phyloP scores from a whole-genome alignment of 176 grass and related monocot species.

The Raddia distichophylla region DNA sequence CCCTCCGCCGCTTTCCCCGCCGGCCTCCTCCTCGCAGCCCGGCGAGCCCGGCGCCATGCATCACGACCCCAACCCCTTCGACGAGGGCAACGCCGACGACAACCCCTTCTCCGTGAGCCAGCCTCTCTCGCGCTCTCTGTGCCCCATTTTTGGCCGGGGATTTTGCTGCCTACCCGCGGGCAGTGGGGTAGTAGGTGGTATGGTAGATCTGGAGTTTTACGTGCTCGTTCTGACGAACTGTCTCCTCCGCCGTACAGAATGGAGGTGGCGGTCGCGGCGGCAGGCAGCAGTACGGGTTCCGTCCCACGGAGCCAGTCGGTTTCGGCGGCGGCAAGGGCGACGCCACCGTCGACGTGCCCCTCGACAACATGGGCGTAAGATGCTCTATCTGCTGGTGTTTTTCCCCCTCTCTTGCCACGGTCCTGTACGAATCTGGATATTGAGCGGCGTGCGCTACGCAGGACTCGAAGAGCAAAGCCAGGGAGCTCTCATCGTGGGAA shows the following conservation, averaged over 20 bases:
- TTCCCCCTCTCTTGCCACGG: neutral
- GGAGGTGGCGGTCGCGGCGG: constrained; percentile 42
- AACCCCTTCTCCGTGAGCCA: constrained; percentile 66
- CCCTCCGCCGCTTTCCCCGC: constrained; percentile 23
- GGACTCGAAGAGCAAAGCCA: constrained; percentile 69
- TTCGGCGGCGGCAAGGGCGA: constrained; percentile 61
- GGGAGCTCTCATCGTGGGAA: constrained; percentile 84
- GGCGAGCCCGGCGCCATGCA: constrained; percentile 46
- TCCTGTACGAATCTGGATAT: constrained; percentile 25
- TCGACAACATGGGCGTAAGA: constrained; percentile 70
- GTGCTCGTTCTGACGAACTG: constrained; percentile 4
- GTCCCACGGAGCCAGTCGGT: constrained; percentile 57
- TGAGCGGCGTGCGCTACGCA: neutral
- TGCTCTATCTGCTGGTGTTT: neutral
- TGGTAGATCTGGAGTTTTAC: constrained; percentile 30
- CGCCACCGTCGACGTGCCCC: constrained; percentile 73
- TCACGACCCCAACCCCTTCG: constrained; percentile 89
- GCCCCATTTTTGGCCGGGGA: neutral
- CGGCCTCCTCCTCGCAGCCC: neutral
- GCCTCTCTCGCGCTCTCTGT: neutral
- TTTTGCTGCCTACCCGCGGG: neutral
- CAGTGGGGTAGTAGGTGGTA: neutral
- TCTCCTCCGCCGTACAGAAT: constrained; percentile 50
- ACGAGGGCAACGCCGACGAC: constrained; percentile 61
- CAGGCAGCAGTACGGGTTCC: constrained; percentile 61